Conservation (phyloP, 768 basidiomycete genomes). For the Trametes cinnabarina region DNA sequence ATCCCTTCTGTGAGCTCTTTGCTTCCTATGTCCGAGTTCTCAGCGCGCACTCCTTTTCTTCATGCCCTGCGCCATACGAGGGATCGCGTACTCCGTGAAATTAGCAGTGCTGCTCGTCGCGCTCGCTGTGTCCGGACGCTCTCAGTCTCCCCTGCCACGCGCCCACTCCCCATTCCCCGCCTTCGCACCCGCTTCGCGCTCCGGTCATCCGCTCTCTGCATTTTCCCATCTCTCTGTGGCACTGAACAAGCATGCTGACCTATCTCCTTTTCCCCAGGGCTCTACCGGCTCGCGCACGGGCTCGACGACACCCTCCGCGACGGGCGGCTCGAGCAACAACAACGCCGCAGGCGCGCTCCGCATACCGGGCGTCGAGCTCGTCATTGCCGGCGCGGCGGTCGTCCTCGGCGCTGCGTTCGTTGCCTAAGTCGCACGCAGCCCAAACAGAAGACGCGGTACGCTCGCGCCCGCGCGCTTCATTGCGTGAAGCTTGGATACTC, state of each 20-base stretch:
- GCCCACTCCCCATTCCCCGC: too few species aligned
- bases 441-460: too few species aligned
- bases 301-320: background rate
- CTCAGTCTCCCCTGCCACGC: background rate
- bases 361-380: background rate
- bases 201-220: too few species aligned
- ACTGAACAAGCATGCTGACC: background rate
- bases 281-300: background rate
- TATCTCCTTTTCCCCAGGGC: background rate
- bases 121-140: background rate
- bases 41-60: background rate
- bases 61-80: background rate
- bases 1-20: constrained; percentile 2
- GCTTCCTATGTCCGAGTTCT: background rate
- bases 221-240: too few species aligned
- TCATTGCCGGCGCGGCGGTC: constrained; percentile 9
- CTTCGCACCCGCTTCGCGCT: too few species aligned
- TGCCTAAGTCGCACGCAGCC: background rate
- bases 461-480: too few species aligned
- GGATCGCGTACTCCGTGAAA: background rate
- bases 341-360: background rate
- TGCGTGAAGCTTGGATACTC: too few species aligned
- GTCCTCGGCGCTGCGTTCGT: constrained; percentile 11
- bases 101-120: background rate
- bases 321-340: constrained; percentile 2